Conservation (phyloP, 2,329 filamentous ascomycete species). For the Colletotrichum camelliae region DNA sequence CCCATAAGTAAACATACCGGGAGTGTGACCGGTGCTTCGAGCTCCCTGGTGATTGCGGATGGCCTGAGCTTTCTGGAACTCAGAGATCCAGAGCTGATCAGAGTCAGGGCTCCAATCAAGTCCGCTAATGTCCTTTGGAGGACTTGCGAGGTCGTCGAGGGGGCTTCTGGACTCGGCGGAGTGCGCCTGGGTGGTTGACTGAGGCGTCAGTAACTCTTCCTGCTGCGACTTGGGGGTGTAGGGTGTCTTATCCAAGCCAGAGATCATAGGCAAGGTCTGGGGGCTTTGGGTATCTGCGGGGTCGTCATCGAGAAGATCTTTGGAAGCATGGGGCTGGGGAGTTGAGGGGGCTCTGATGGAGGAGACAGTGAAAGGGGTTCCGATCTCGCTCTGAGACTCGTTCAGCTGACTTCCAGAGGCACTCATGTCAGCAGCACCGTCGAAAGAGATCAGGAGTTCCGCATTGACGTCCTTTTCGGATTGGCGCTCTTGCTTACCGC, state of each 20-base stretch:
- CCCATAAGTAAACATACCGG: conserved; percentile 17
- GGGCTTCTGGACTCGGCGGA: not conserved
- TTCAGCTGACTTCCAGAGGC: not conserved
- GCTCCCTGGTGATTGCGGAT: not conserved
- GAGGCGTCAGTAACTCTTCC: not conserved
- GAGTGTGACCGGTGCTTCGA: not conserved
- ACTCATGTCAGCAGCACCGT: not conserved
- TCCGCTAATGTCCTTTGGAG: not conserved
- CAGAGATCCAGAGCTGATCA: not conserved
- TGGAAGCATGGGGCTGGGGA: not conserved
- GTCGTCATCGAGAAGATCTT: not conserved
- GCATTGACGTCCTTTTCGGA: not conserved
- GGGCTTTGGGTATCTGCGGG: not conserved
- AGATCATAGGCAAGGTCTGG: not conserved
- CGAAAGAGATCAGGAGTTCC: not conserved
- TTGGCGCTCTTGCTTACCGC: not conserved
- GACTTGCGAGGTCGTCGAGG: too few species aligned
- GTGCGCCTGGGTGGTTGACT: not conserved
- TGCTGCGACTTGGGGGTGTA: not conserved
- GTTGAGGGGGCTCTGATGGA: not conserved
- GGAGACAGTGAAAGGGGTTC: not conserved
- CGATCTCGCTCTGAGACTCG: not conserved
- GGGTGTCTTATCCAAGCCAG: not conserved
- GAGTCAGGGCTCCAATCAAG: not conserved
- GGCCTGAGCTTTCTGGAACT: not conserved